Conservation (phyloP, 345 rosid genomes). For the Pistacia integerrima region DNA sequence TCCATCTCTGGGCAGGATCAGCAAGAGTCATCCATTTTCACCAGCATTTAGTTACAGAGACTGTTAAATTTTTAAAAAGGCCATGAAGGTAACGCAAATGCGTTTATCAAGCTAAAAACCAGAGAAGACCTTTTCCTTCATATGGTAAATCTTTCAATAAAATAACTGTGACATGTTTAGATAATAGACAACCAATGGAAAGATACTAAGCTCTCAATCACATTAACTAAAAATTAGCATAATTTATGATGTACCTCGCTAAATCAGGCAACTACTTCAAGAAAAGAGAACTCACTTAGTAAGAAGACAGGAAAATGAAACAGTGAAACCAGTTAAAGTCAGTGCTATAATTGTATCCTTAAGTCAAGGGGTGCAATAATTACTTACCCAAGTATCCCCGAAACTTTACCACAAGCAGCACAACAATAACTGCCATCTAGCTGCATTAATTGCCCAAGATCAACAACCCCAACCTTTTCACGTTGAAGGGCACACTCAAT, state of each 20-base stretch:
- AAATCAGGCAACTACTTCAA: background rate
- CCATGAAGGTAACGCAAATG: slow-evolving; percentile 3
- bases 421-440: slow-evolving; percentile 90
- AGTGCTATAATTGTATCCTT: background rate
- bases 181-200: background rate
- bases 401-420: slow-evolving; percentile 96
- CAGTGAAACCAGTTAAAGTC: background rate
- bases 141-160: background rate
- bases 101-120: slow-evolving; percentile 4
- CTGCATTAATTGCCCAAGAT: slow-evolving; percentile 84
- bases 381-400: slow-evolving; percentile 86
- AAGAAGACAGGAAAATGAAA: slow-evolving; percentile 1
- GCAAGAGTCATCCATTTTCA: background rate
- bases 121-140: background rate
- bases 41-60: slow-evolving; percentile 10
- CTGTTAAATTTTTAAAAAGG: background rate
- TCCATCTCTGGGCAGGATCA: background rate
- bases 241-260: background rate
- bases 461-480: slow-evolving; percentile 80
- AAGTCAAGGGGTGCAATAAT: slow-evolving; percentile 9
- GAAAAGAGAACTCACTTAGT: slow-evolving; percentile 12
- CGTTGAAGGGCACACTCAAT: slow-evolving; percentile 87
- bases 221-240: background rate
- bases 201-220: slow-evolving; percentile 8
- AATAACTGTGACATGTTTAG: background rate